Evolutionary conservation across 2,329 filamentous ascomycete genomes (phyloP).

Genomic region (Verticillium isaacii): DNA sequence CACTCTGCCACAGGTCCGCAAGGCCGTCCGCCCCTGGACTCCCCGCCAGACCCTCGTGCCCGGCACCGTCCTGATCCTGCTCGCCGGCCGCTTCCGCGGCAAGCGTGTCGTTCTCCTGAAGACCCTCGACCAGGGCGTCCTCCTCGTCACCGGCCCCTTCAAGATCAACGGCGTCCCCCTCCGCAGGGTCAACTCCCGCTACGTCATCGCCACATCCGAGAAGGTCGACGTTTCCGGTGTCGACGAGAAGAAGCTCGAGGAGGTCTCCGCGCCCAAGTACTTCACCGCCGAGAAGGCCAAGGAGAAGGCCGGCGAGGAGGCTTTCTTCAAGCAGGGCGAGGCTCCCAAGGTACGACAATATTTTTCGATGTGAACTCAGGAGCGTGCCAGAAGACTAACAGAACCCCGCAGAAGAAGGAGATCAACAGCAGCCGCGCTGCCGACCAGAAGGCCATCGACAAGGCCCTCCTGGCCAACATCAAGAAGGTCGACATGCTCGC

Average conservation of each 20-base stretch:
- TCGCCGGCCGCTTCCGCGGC: constrained; percentile 98
- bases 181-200: constrained; percentile 87
- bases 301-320: constrained; percentile 95
- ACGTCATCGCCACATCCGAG: constrained; percentile 86
- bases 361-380: no score
- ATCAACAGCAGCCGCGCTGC: constrained; percentile 84
- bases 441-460: constrained; percentile 98
- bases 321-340: constrained; percentile 99
- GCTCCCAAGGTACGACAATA: constrained; percentile 76
- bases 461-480: constrained; percentile 89
- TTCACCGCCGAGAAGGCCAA: constrained; percentile 93
- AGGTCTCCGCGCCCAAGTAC: constrained; percentile 75
- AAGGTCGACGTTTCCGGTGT: constrained; percentile 81
- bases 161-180: constrained; percentile 99
- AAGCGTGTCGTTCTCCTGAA: constrained; percentile 99
- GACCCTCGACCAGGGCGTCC: constrained; percentile 92
- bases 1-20: constrained; percentile 68
- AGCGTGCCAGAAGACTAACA: constrained; percentile 15
- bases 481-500: constrained; percentile 96
- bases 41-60: constrained; percentile 86
- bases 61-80: constrained; percentile 95
- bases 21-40: constrained; percentile 83
- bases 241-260: constrained; percentile 84
- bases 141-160: constrained; percentile 99
- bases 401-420: constrained; percentile 80